These are phyloP conservation scores for Diplodia mutila DNA, from an alignment of 2,329 filamentous ascomycete species.

Conservation along the genomic window DNA sequence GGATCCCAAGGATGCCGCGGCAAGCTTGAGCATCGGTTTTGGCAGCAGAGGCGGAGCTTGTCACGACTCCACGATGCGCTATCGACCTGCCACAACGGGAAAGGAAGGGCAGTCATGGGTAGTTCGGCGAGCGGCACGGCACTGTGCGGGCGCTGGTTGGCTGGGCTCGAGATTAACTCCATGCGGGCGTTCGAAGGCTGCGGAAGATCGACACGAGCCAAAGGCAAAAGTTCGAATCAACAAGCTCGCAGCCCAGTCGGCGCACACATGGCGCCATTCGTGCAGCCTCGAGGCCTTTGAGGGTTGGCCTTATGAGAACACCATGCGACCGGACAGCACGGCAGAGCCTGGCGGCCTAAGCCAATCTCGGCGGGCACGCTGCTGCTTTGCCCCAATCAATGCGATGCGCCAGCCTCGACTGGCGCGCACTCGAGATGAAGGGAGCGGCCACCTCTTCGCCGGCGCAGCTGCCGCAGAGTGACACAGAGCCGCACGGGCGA, in stretches of 20 bases:
- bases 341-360: conserved; percentile 1
- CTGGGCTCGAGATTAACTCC: conserved; percentile 12
- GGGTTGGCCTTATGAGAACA: background rate
- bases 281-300: background rate
- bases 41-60: conserved; percentile 7
- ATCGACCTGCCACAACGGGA: conserved; percentile 16
- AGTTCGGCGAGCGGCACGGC: background rate
- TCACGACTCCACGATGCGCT: conserved; percentile 6
- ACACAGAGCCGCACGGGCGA: conserved; percentile 10
- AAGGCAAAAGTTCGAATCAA: conserved; percentile 19
- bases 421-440: conserved; percentile 7
- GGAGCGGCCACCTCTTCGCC: background rate
- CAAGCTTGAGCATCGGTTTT: background rate
- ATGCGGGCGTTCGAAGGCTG: conserved; percentile 19
- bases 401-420: background rate
- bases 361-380: background rate
- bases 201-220: conserved; percentile 25
- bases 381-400: conserved; percentile 5
- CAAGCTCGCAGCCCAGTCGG: background rate
- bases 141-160: background rate
- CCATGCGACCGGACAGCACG: background rate
- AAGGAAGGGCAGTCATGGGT: background rate
- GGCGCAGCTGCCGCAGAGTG: background rate
- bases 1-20: background rate
- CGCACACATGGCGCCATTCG: conserved; percentile 12